These are phyloP conservation scores for Kazachstania kunashirensis DNA, from an alignment of 805 yeast species.

Conservation along the genomic window DNA sequence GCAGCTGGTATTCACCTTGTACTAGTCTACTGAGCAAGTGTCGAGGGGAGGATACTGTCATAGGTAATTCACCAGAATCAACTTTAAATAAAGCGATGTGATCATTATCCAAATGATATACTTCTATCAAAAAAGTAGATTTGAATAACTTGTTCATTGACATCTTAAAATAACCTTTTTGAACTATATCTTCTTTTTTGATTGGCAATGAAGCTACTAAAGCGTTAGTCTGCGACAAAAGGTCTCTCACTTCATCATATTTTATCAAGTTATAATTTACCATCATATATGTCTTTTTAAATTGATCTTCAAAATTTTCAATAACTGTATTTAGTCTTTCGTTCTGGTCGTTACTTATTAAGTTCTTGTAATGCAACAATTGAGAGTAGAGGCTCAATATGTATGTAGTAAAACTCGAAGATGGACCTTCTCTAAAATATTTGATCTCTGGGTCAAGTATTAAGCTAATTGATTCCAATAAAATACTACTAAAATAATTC, in stretches of 20 bases:
- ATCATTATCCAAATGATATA: constrained; percentile 15
- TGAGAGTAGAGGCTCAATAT: constrained; percentile 7
- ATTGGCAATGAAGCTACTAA: constrained; percentile 15
- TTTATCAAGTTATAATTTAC: constrained; percentile 7
- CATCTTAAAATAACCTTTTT: constrained; percentile 17
- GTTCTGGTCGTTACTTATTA: not conserved
- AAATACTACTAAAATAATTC: not conserved
- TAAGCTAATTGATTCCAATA: constrained; percentile 10
- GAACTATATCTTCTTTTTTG: constrained; percentile 8
- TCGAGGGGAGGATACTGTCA: constrained; percentile 1
- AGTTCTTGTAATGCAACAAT: constrained; percentile 5
- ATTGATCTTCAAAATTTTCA: constrained; percentile 7
- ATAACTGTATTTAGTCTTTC: not conserved
- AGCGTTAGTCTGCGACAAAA: constrained; percentile 15
- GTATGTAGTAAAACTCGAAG: constrained; percentile 6
- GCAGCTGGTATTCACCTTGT: constrained; percentile 7
- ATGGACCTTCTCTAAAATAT: constrained; percentile 6
- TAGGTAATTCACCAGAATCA: constrained; percentile 13
- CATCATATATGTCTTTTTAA: constrained; percentile 8
- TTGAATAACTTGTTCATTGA: constrained; percentile 10
- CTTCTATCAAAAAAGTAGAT: constrained; percentile 14
- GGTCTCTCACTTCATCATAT: constrained; percentile 19
- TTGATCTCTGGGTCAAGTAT: constrained; percentile 10
- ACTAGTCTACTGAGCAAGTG: constrained; percentile 8
- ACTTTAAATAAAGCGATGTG: constrained; percentile 20